Percentiles rank a stretch among this genome's conserved stretches.
These are phyloP conservation scores for Pseudozyma thailandica DNA, from an alignment of 1,284 basidiomycete genomes.

Conservation along the genomic window DNA sequence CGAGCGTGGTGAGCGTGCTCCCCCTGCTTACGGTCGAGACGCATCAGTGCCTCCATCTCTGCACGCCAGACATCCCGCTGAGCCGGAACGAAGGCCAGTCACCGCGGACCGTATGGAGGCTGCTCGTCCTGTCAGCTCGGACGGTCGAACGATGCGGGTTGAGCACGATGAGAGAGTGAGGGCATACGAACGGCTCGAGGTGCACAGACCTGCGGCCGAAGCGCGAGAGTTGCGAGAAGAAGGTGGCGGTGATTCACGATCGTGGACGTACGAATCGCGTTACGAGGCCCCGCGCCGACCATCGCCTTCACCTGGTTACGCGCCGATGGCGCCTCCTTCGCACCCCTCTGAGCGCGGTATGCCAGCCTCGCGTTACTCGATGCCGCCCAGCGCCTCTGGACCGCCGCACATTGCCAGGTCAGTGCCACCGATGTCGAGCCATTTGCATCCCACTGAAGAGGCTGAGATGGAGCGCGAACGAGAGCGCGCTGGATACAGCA, in stretches of 20 bases:
- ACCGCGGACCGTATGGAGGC: slow-evolving; percentile 24
- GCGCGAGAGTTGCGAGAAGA: slow-evolving; percentile 21
- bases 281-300: slow-evolving; percentile 34
- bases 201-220: slow-evolving; percentile 14
- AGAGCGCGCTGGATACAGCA: slow-evolving; percentile 14
- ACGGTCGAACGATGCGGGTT: slow-evolving; percentile 8
- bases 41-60: slow-evolving; percentile 29
- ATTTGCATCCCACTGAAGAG: slow-evolving; percentile 20
- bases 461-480: slow-evolving; percentile 24
- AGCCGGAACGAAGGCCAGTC: slow-evolving; percentile 23
- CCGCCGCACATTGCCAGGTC: slow-evolving; percentile 23
- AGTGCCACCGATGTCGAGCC: slow-evolving; percentile 19
- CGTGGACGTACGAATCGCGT: slow-evolving; percentile 37
- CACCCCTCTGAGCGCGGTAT: slow-evolving; percentile 31
- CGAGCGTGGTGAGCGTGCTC: slow-evolving; percentile 8
- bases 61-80: slow-evolving; percentile 12
- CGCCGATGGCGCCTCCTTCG: slow-evolving; percentile 40
- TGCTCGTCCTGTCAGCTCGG: slow-evolving; percentile 14
- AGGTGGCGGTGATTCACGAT: slow-evolving; percentile 14
- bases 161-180: slow-evolving; percentile 15
- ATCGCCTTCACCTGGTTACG: slow-evolving; percentile 26
- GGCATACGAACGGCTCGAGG: slow-evolving; percentile 22
- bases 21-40: slow-evolving; percentile 14
- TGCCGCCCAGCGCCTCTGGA: slow-evolving; percentile 22
- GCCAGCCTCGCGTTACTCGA: slow-evolving; percentile 35